These are phyloP conservation scores for Solanum chilense DNA, from an alignment of 257 asterid genomes.

Conservation along the genomic window DNA sequence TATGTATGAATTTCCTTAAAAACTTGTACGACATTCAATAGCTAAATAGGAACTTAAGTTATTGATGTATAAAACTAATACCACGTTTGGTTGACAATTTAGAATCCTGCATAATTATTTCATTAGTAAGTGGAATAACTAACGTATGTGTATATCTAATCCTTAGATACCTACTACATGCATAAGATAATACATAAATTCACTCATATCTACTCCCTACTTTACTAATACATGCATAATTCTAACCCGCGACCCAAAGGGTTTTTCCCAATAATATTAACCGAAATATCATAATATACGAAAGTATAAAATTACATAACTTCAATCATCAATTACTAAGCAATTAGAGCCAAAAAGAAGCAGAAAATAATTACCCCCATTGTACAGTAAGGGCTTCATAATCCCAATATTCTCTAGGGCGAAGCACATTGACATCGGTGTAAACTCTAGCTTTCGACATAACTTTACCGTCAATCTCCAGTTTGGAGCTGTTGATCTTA, in stretches of 20 bases:
- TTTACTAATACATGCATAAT: not conserved
- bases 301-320: not conserved
- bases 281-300: not conserved
- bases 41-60: not conserved
- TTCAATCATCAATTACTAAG: not conserved
- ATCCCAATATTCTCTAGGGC: constrained; percentile 87
- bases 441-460: constrained; percentile 83
- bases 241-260: not conserved
- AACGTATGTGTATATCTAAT: not conserved
- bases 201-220: not conserved
- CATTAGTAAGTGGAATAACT: not conserved
- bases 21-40: not conserved
- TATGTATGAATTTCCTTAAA: not conserved
- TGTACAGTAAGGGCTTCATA: constrained; percentile 69
- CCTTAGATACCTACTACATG: not conserved
- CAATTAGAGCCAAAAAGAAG: not conserved
- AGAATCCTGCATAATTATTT: not conserved
- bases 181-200: not conserved
- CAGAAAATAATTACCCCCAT: constrained; percentile 53
- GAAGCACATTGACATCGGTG: constrained; percentile 65
- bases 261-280: not conserved
- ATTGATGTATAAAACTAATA: not conserved
- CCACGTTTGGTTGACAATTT: not conserved
- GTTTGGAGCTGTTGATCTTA: constrained; percentile 26
- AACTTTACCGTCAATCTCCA: not conserved